Conservation (phyloP, 1,284 basidiomycete species). For the Laetiporus sulphureus region DNA sequence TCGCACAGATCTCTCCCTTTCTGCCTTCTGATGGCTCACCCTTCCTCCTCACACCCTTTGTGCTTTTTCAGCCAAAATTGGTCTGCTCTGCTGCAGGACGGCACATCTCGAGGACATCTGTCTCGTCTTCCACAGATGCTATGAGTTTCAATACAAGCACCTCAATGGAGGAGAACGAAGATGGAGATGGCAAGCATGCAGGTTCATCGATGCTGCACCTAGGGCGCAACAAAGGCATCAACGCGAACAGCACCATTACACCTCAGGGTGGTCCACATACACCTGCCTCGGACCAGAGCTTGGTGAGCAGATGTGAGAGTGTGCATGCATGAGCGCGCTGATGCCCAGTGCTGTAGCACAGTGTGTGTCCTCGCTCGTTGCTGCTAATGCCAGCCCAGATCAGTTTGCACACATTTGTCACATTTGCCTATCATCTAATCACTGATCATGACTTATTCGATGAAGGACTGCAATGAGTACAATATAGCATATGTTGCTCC, state of each 20-base stretch:
- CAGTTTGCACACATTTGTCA: neutral
- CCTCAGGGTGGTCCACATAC: too few species aligned
- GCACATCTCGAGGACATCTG: constrained; percentile 10
- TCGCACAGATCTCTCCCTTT: constrained; percentile 52
- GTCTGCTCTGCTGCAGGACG: constrained; percentile 11
- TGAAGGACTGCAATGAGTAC: too few species aligned
- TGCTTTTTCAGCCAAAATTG: constrained; percentile 5
- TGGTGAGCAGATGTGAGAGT: constrained; percentile 10
- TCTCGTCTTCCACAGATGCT: constrained; percentile 9
- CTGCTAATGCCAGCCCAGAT: constrained; percentile 9
- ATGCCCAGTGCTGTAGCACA: constrained; percentile 31
- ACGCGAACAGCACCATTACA: too few species aligned
- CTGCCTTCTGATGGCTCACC: constrained; percentile 38
- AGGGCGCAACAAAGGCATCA: too few species aligned
- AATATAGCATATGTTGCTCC: too few species aligned
- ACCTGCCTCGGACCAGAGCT: constrained; percentile 10
- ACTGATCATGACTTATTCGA: too few species aligned
- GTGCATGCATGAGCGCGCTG: constrained; percentile 28
- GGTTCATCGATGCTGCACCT: constrained; percentile 30
- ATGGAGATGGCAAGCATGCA: constrained; percentile 30
- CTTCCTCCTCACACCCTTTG: constrained; percentile 14
- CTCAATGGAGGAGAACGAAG: constrained; percentile 26
- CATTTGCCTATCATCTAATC: too few species aligned
- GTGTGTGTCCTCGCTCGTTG: constrained; percentile 27
- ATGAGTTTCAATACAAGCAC: constrained; percentile 18